Evolutionary conservation across 2,329 filamentous ascomycete species (phyloP).

Genomic region (Phialemoniopsis sp.): DNA sequence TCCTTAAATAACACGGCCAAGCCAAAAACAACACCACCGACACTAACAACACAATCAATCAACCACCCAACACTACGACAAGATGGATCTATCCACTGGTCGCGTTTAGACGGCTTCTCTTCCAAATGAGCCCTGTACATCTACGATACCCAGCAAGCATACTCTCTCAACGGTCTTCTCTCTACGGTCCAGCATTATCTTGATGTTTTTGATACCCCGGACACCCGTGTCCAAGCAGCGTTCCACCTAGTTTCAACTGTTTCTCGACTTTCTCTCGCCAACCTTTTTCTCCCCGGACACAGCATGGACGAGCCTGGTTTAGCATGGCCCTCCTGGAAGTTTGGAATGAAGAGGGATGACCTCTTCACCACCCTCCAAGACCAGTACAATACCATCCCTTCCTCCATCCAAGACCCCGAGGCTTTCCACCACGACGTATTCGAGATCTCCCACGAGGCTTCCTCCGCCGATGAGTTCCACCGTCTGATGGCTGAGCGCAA

Average conservation of each 20-base stretch:
- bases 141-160: too few species aligned
- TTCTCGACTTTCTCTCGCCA: not conserved
- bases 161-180: too few species aligned
- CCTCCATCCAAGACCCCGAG: constrained; percentile 53
- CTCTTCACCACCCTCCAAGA: constrained; percentile 55
- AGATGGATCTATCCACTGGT: not conserved
- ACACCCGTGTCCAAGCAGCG: too few species aligned
- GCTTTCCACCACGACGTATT: constrained; percentile 59
- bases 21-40: too few species aligned
- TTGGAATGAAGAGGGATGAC: constrained; percentile 56
- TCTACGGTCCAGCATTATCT: too few species aligned
- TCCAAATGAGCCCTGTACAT: too few species aligned
- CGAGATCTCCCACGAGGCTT: constrained; percentile 50
- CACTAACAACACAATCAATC: not conserved
- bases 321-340: constrained; percentile 59
- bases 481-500: constrained; percentile 48
- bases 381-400: constrained; percentile 55
- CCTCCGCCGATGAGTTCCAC: constrained; percentile 49
- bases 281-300: constrained; percentile 10
- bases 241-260: not conserved
- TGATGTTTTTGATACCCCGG: constrained; percentile 2
- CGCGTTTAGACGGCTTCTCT: not conserved
- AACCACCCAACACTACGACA: not conserved
- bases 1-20: too few species aligned
- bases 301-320: constrained; percentile 51